Evolutionary conservation across 164 flowering plant species (phyloP).

Genomic region (Brasenia schreberi): DNA sequence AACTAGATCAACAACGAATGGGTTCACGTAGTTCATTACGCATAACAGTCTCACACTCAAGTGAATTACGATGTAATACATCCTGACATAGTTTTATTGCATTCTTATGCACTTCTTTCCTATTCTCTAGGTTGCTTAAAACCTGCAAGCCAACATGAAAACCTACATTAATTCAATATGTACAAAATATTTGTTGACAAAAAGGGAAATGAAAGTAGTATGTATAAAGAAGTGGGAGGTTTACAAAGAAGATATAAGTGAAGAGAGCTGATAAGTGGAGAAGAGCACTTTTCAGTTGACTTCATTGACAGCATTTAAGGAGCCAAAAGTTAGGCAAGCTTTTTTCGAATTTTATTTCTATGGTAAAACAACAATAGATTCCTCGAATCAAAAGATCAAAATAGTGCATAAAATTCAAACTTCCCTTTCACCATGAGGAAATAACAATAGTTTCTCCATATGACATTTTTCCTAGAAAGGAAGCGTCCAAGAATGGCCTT

Average conservation of each 20-base stretch:
- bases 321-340: too few relatives aligned
- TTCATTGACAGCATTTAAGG: too few relatives aligned
- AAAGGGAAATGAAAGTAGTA: neutral
- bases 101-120: constrained; percentile 56
- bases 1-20: constrained; percentile 67
- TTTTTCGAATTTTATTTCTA: too few relatives aligned
- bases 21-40: constrained; percentile 39
- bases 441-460: too few relatives aligned
- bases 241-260: neutral
- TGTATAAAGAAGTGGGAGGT: too few relatives aligned
- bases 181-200: neutral
- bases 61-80: constrained; percentile 37
- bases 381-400: too few relatives aligned
- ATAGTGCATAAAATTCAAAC: too few relatives aligned
- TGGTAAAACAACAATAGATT: too few relatives aligned
- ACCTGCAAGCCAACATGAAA: constrained; percentile 28
- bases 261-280: neutral
- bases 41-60: constrained; percentile 53
- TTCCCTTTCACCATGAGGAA: too few relatives aligned
- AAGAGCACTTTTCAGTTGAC: too few relatives aligned
- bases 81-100: constrained; percentile 63
- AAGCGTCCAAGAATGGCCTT: too few relatives aligned
- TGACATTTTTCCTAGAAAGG: too few relatives aligned
- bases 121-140: constrained; percentile 34
- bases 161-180: neutral